phyloP scores from a whole-genome alignment of 306 rosid genomes.

The Oxytropis ochrocephala region DNA sequence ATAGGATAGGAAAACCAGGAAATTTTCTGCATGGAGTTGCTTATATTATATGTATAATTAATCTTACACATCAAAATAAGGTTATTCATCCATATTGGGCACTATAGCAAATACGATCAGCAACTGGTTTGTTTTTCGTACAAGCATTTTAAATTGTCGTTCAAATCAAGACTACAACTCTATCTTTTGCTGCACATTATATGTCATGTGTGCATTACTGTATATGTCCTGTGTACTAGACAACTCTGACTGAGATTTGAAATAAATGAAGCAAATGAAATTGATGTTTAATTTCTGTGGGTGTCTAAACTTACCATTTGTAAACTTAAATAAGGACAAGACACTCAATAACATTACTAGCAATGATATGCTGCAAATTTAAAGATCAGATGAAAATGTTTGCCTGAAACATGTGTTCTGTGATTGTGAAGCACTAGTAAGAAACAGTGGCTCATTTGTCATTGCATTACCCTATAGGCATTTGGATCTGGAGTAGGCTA shows the following conservation, averaged over 20 bases:
- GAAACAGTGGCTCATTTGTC: background rate
- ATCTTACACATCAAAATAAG: background rate
- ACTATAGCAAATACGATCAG: background rate
- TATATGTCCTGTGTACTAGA: no score
- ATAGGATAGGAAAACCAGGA: background rate
- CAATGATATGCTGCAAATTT: background rate
- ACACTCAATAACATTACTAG: background rate
- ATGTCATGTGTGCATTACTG: no score
- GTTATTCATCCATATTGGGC: background rate
- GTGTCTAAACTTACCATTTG: background rate
- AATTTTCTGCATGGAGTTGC: background rate
- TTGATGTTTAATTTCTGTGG: background rate
- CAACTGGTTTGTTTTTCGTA: background rate
- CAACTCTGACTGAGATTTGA: no score
- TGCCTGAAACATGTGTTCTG: background rate
- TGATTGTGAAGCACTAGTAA: background rate
- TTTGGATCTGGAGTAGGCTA: background rate
- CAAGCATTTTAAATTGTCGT: background rate
- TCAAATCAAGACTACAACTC: background rate
- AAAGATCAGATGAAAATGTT: background rate
- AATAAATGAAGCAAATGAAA: background rate
- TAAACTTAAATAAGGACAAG: background rate
- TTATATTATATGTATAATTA: background rate
- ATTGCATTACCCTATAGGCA: background rate
- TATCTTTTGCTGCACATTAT: background rate